Evolutionary conservation across 164 flowering plant genomes (phyloP).

Genomic region (Cinnamomum chago): DNA sequence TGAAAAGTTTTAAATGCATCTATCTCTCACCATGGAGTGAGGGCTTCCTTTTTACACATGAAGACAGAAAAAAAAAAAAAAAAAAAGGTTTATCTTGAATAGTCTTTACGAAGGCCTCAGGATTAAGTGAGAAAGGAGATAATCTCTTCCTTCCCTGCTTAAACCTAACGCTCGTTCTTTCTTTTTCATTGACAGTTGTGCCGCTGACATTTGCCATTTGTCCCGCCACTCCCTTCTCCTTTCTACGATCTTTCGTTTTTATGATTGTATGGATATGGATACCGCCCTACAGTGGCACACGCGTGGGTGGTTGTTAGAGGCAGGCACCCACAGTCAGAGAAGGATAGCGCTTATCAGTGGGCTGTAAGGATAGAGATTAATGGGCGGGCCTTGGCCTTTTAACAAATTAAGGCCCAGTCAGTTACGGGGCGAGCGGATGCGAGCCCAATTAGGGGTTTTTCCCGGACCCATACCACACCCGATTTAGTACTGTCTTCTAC

Average conservation of each 20-base stretch:
- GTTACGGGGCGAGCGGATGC: too few species aligned
- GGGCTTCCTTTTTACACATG: too few species aligned
- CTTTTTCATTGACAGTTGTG: background rate
- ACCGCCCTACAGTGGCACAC: background rate
- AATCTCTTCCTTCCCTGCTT: background rate
- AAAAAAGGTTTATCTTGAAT: too few species aligned
- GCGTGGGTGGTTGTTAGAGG: background rate
- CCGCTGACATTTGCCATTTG: background rate
- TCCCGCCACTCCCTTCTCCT: background rate
- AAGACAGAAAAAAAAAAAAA: too few species aligned
- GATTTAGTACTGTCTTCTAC: too few species aligned
- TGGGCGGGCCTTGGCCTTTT: too few species aligned
- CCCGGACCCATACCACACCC: too few species aligned
- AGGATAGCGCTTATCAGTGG: background rate
- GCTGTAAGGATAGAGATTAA: too few species aligned
- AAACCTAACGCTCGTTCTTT: background rate
- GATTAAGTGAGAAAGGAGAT: background rate
- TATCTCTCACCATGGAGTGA: too few species aligned
- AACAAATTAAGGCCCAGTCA: too few species aligned
- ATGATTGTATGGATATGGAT: background rate
- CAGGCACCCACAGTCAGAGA: background rate
- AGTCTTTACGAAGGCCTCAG: background rate
- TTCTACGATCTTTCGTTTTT: background rate
- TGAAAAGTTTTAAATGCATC: too few species aligned
- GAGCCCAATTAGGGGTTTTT: too few species aligned